Evolutionary conservation across 2,329 filamentous ascomycete genomes (phyloP), one percentile per base, ranked within the genome.

Genomic region (Oidium heveae): DNA sequence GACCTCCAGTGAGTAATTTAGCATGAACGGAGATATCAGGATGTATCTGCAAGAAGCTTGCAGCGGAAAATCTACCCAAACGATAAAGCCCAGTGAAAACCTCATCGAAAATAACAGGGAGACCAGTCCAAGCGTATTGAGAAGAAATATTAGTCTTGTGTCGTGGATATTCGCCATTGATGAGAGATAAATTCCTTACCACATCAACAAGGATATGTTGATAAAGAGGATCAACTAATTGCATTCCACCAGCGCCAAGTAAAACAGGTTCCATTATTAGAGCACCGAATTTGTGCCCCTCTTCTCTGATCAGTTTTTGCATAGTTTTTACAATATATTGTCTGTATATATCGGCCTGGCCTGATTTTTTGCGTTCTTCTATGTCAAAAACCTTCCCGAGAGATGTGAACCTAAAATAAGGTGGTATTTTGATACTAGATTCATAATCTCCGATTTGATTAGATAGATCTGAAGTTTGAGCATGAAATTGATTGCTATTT

Each of bases 71-170:
- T 41, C 79, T 76, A 1, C 86, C 86, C 0, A 94, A 77, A 13
- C 86, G 83, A 65, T 88, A 88, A 4, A 93, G 70, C 1, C 86
- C 86, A 0, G 85, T 89, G 67, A 94, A 93, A 37, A 93, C 86
- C 64, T 93, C 86, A 63, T 94, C 86, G 59, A 86, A 86, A 60
- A 93, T 72, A 41, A 93, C 69, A 0, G 86, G 86, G 4, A 93
- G 73, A 1, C 86, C 84, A 1, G 72, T 71, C 86, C 86, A 93
- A 33, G 69, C 59, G 9, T 60, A 62, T 34, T 60, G 53, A 36
- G 62, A 59, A 6, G 54, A 8, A 13, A n/a, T 0, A 28, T n/a
- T 2, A 20, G 44, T 13, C 22, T 18, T n/a, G 61, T 55, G 39
- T 57, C 9, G 37, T 55, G 15, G 58, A 56, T 54, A 58, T 8